Conservation (phyloP, 176 grass and related monocot genomes). For the Aegilops longissima region DNA sequence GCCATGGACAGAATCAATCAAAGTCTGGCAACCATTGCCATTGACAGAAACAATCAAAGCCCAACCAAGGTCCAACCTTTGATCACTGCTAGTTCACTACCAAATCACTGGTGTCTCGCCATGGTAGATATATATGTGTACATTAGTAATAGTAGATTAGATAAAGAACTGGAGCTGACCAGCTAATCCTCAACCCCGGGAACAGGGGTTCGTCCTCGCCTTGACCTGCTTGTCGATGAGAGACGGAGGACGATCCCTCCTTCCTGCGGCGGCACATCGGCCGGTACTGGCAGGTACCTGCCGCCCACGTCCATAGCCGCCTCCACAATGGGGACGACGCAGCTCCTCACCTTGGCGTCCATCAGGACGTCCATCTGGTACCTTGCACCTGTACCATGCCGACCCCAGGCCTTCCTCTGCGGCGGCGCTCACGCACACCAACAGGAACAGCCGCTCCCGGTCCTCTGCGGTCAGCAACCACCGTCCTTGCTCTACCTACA, state of each 20-base stretch:
- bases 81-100: too few relatives aligned
- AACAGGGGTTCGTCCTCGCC: too few relatives aligned
- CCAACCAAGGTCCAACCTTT: too few relatives aligned
- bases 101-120: too few relatives aligned
- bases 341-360: conserved; percentile 13
- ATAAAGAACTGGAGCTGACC: too few relatives aligned
- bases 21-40: too few relatives aligned
- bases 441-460: background rate
- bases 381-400: background rate
- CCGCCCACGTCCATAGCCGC: background rate
- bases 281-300: background rate
- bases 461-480: background rate
- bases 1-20: too few relatives aligned
- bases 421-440: conserved; percentile 6
- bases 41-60: too few relatives aligned
- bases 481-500: background rate
- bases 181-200: too few relatives aligned
- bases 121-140: too few relatives aligned
- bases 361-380: background rate
- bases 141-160: too few relatives aligned
- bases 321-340: background rate
- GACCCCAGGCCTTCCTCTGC: background rate
- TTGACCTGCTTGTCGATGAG: too few relatives aligned
- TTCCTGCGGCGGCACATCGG: background rate
- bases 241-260: background rate